phyloP scores from a whole-genome alignment of 2,329 filamentous ascomycete genomes.

The Stemphylium vesicarium region DNA sequence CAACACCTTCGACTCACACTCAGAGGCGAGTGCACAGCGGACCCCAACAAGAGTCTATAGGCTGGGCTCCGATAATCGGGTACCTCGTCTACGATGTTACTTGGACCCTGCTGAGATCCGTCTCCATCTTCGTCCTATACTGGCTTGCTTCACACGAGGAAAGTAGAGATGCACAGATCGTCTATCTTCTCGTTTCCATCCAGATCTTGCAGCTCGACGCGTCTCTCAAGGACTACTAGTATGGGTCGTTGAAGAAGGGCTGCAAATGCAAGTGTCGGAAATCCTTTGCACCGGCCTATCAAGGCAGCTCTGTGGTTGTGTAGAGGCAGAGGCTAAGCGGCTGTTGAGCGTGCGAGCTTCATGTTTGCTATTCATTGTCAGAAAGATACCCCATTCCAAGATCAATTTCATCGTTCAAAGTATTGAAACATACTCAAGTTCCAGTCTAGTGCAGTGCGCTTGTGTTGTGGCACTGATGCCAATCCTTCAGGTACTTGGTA shows the following conservation, averaged over 20 bases:
- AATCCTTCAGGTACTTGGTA: background rate
- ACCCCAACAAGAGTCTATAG: too few relatives aligned
- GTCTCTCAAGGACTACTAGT: constrained; percentile 8
- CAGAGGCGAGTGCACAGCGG: background rate
- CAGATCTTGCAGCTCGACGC: constrained; percentile 6
- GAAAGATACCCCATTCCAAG: constrained; percentile 1
- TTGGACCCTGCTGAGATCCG: constrained; percentile 5
- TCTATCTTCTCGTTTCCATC: background rate
- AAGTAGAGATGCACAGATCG: background rate
- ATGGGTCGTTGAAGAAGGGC: constrained; percentile 7
- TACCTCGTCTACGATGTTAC: constrained; percentile 8
- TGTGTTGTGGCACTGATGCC: background rate
- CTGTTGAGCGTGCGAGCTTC: background rate
- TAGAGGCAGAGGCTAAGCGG: background rate
- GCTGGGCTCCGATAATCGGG: background rate
- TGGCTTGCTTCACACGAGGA: constrained; percentile 8
- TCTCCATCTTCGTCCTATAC: background rate
- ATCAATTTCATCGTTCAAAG: background rate
- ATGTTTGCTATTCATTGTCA: background rate
- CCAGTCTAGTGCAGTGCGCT: background rate
- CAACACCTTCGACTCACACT: background rate
- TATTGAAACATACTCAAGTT: too few relatives aligned
- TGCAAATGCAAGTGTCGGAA: constrained; percentile 3
- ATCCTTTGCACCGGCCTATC: background rate
- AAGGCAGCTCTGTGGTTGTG: constrained; percentile 4